These are phyloP conservation scores for Botrytis paeoniae DNA, from an alignment of 2,329 filamentous ascomycete species.

Conservation along the genomic window DNA sequence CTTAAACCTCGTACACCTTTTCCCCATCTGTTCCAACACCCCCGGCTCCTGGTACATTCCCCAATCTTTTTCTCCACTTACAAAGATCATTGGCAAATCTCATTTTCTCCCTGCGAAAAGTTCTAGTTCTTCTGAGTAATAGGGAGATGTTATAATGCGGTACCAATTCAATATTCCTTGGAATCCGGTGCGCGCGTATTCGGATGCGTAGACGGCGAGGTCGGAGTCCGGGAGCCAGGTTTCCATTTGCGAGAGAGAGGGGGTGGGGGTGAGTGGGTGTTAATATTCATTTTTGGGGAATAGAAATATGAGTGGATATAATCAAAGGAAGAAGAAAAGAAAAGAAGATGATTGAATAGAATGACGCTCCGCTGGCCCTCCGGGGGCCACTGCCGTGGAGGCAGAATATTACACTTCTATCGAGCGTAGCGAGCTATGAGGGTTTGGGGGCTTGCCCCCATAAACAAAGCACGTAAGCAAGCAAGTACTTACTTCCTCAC, in stretches of 20 bases:
- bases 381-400: background rate
- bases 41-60: constrained; percentile 66
- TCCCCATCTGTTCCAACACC: constrained; percentile 55
- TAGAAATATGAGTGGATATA: background rate
- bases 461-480: background rate
- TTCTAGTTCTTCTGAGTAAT: constrained; percentile 49
- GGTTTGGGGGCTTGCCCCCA: background rate
- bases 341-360: background rate
- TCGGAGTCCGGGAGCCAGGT: constrained; percentile 60
- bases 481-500: too few species aligned
- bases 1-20: constrained; percentile 52
- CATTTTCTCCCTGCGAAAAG: constrained; percentile 60
- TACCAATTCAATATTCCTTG: constrained; percentile 68
- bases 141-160: constrained; percentile 53
- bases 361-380: background rate
- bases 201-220: constrained; percentile 56
- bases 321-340: background rate
- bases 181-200: constrained; percentile 61
- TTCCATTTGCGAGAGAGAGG: constrained; percentile 41
- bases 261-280: background rate
- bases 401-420: background rate
- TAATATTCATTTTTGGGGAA: background rate
- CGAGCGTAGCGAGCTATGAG: background rate
- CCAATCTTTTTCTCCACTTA: constrained; percentile 64
- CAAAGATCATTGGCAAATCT: constrained; percentile 57